A percentile compares a stretch with the other conserved stretches of the same genome.
phyloP scores from a whole-genome alignment of 2,329 filamentous ascomycete species.

The Xylaria digitata region DNA sequence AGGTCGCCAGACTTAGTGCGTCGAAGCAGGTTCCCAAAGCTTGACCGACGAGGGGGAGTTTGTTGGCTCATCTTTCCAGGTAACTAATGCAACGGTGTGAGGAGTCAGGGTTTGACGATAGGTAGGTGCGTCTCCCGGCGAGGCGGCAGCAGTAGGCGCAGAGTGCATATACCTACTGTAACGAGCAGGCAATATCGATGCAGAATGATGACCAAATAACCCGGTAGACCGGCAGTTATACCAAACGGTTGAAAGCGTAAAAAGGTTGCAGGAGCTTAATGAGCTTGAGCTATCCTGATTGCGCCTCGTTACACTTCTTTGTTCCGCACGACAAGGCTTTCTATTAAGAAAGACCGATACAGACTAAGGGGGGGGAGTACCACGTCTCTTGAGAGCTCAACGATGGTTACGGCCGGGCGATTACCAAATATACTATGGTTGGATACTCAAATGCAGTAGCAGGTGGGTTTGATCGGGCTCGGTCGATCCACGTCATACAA shows the following conservation, averaged over 20 bases:
- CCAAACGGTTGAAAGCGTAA: constrained; percentile 23
- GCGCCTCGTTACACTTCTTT: constrained; percentile 23
- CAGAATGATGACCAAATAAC: constrained; percentile 20
- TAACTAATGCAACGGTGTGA: constrained; percentile 39
- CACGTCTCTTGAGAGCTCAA: constrained; percentile 5
- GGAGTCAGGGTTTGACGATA: constrained; percentile 30
- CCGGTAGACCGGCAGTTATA: constrained; percentile 29
- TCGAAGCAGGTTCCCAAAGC: constrained; percentile 64
- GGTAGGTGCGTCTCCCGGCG: constrained; percentile 34
- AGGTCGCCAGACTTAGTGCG: constrained; percentile 67
- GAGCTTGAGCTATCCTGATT: constrained; percentile 19
- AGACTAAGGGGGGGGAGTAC: constrained; percentile 6
- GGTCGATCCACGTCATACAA: constrained; percentile 15
- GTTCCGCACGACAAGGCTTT: constrained; percentile 11
- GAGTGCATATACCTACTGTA: constrained; percentile 24
- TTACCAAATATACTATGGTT: constrained; percentile 19
- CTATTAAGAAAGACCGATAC: constrained; percentile 5
- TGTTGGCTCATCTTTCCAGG: constrained; percentile 49
- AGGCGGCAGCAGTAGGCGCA: constrained; percentile 27
- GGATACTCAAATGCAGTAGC: constrained; percentile 26
- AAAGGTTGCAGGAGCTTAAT: constrained; percentile 21
- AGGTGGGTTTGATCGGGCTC: constrained; percentile 22
- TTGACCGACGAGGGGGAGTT: constrained; percentile 57
- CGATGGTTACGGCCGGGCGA: constrained; percentile 11
- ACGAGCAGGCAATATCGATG: constrained; percentile 35